Conservation (phyloP, 176 grass and related monocot species). For the Triticum dicoccoides region DNA sequence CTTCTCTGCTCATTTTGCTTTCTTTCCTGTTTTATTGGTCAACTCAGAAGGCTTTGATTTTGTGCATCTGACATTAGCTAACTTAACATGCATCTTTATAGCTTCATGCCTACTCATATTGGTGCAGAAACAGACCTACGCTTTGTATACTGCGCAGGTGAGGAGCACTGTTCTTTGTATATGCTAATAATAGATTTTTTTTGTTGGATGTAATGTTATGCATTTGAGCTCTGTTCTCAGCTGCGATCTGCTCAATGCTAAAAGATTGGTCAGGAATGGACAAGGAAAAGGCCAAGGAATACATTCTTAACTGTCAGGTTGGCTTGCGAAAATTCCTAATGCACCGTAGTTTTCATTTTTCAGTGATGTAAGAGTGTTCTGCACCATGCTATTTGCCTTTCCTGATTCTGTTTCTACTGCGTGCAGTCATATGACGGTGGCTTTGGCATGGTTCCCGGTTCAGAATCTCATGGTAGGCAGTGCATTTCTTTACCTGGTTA, state of each 20-base stretch:
- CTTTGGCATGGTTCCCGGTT: conserved; percentile 88
- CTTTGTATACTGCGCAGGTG: conserved; percentile 97
- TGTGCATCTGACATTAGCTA: conserved; percentile 1
- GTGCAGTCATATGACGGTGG: conserved; percentile 97
- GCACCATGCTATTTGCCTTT: not conserved
- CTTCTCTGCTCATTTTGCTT: not conserved
- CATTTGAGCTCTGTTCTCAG: conserved; percentile 48
- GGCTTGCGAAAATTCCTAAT: not conserved
- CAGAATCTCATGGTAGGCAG: conserved; percentile 93
- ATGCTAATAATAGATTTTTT: not conserved
- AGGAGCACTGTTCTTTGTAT: conserved; percentile 28
- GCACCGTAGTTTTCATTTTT: not conserved
- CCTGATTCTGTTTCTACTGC: conserved; percentile 36
- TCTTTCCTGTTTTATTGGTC: not conserved
- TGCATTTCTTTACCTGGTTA: conserved; percentile 7
- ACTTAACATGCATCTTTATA: conserved; percentile 35
- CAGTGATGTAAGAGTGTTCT: not conserved
- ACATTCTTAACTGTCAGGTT: conserved; percentile 87
- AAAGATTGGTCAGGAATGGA: conserved; percentile 90
- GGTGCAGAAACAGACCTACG: conserved; percentile 87
- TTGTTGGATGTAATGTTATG: not conserved
- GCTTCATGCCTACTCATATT: conserved; percentile 91
- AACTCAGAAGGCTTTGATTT: conserved; percentile 6
- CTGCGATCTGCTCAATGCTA: conserved; percentile 83
- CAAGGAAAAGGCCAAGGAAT: conserved; percentile 76